A percentile compares a stretch with the other conserved stretches of the same genome.
Evolutionary conservation across 208 protist genomes (phyloP).

Genomic region (Leishmania aethiopica): DNA sequence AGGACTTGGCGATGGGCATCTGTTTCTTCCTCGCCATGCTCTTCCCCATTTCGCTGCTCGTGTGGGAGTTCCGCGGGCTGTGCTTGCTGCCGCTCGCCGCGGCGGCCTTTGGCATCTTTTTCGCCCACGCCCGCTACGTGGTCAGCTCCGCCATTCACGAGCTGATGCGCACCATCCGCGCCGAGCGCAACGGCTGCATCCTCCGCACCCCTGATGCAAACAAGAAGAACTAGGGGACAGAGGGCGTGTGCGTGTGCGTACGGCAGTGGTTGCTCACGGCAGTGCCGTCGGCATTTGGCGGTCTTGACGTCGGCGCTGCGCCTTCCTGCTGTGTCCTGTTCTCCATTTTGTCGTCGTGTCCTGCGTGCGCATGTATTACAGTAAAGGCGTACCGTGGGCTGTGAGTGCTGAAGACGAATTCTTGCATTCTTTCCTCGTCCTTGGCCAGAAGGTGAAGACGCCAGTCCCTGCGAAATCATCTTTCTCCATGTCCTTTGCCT

Average conservation of each 20-base stretch:
- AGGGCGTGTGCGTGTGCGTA: too few species aligned
- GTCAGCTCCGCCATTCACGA: conserved; percentile 45
- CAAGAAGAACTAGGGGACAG: conserved; percentile 4
- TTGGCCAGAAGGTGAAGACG: not conserved
- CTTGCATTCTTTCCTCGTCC: not conserved
- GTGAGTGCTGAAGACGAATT: not conserved
- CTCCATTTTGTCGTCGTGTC: not conserved
- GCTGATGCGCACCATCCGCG: conserved; percentile 34
- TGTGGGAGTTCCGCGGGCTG: conserved; percentile 64
- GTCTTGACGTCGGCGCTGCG: not conserved
- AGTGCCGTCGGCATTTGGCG: not conserved
- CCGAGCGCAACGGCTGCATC: conserved; percentile 17
- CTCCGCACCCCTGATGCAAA: not conserved
- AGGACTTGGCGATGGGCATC: conserved; percentile 57
- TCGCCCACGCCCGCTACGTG: conserved; percentile 53
- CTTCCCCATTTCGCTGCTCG: conserved; percentile 65
- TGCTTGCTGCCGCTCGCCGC: conserved; percentile 57
- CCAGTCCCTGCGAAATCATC: too few species aligned
- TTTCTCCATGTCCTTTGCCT: not conserved
- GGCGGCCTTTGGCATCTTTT: conserved; percentile 62
- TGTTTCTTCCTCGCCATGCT: conserved; percentile 61
- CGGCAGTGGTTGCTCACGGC: not conserved
- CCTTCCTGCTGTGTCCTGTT: not conserved
- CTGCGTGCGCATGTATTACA: not conserved
- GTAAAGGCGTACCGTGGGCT: not conserved